Conservation (phyloP, 2,329 filamentous ascomycete genomes). For the Mycosphaerella sp. region DNA sequence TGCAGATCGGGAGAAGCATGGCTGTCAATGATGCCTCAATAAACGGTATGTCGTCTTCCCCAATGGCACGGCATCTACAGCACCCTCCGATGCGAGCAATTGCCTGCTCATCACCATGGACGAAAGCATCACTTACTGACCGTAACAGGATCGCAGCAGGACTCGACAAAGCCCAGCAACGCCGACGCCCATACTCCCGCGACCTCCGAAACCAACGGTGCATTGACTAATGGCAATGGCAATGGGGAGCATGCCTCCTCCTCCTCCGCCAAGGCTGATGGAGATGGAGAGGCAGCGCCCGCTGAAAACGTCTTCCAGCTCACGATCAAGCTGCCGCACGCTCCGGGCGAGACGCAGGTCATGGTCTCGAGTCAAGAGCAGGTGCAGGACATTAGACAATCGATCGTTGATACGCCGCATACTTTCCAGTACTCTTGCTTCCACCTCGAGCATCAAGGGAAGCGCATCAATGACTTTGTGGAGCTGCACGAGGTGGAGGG, state of each 20-base stretch:
- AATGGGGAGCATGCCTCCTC: conserved; percentile 14
- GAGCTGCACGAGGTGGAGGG: conserved; percentile 83
- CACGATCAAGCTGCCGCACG: conserved; percentile 74
- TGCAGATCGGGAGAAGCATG: conserved; percentile 7
- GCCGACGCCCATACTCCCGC: conserved; percentile 4
- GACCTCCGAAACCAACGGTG: conserved; percentile 13
- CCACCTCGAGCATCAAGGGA: conserved; percentile 84
- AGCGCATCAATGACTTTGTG: conserved; percentile 90
- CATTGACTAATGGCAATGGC: conserved; percentile 8
- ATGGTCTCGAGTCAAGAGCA: conserved; percentile 86
- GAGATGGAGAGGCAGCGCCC: conserved; percentile 17
- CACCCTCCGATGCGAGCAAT: not conserved
- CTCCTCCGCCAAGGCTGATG: conserved; percentile 20
- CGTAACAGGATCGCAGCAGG: conserved; percentile 8
- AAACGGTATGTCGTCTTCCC: conserved; percentile 9
- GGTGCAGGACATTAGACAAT: conserved; percentile 93
- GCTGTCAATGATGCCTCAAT: conserved; percentile 15
- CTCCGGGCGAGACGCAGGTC: conserved; percentile 71
- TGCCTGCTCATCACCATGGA: not conserved
- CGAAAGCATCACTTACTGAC: not conserved
- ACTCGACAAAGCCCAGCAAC: conserved; percentile 9
- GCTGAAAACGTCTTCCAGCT: conserved; percentile 56
- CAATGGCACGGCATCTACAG: not conserved
- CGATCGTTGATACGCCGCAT: conserved; percentile 84
- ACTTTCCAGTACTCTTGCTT: conserved; percentile 99